Conservation (phyloP, 2,329 filamentous ascomycete genomes). For the Chrysosporium keratinophilum region DNA sequence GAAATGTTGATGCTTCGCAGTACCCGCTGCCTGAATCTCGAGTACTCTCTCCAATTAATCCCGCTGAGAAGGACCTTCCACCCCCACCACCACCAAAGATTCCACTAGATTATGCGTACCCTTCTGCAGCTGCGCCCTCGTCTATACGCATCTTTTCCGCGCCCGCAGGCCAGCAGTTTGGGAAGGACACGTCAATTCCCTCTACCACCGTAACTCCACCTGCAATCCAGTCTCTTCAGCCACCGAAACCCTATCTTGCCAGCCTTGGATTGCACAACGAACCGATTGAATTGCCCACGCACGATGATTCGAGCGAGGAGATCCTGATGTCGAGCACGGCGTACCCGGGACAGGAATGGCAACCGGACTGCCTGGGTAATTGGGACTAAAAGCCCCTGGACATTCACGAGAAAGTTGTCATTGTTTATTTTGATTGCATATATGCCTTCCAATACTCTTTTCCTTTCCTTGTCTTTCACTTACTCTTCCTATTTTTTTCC, state of each 20-base stretch:
- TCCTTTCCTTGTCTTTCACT: neutral
- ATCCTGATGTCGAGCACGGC: conserved; percentile 41
- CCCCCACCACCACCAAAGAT: conserved; percentile 10
- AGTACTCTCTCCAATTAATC: neutral
- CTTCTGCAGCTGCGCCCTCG: neutral
- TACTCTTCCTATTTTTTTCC: no score
- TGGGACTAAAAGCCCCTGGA: conserved; percentile 15
- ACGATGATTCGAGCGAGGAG: conserved; percentile 36
- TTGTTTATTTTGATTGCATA: no score
- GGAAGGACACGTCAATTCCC: neutral
- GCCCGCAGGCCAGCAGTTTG: neutral
- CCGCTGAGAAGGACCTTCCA: neutral
- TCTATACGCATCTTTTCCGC: neutral
- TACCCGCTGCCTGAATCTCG: conserved; percentile 6
- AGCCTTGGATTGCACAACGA: conserved; percentile 16
- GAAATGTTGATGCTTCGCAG: neutral
- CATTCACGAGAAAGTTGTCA: no score
- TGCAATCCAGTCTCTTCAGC: neutral
- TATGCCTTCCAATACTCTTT: no score
- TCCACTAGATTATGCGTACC: conserved; percentile 1
- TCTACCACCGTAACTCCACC: neutral
- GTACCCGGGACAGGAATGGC: conserved; percentile 42
- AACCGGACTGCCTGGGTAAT: conserved; percentile 20
- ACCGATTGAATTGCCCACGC: conserved; percentile 28
- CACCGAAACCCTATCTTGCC: conserved; percentile 15